These are phyloP conservation scores for Cardiosporidium cionae DNA, from an alignment of 169 alveolate species.

Conservation along the genomic window DNA sequence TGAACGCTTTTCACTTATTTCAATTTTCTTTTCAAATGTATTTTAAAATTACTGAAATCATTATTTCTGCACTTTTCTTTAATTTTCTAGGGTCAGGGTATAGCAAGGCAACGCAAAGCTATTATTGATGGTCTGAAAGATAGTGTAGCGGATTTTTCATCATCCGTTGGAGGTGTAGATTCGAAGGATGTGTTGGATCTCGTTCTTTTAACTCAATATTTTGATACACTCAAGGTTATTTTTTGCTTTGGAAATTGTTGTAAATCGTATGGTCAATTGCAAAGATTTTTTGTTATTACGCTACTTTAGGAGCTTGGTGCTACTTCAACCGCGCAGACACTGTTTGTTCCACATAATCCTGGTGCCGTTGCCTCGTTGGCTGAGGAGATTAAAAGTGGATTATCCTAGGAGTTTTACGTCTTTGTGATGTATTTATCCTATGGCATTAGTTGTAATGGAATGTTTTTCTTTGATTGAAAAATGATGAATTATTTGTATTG, in stretches of 20 bases:
- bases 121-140: slow-evolving; percentile 24
- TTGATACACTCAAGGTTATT: slow-evolving; percentile 19
- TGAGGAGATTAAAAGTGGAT: slow-evolving; percentile 11
- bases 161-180: slow-evolving; percentile 5
- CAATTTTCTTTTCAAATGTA: too few species aligned
- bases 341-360: slow-evolving; percentile 26
- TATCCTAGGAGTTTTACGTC: too few species aligned
- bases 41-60: too few species aligned
- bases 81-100: slow-evolving; percentile 18
- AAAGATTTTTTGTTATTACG: too few species aligned
- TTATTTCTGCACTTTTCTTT: too few species aligned
- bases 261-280: too few species aligned
- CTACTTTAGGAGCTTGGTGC: slow-evolving; percentile 23
- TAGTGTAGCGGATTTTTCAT: slow-evolving; percentile 7
- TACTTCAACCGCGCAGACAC: slow-evolving; percentile 11
- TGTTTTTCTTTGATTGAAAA: too few species aligned
- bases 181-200: slow-evolving; percentile 28
- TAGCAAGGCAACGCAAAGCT: slow-evolving; percentile 23
- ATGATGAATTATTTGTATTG: too few species aligned
- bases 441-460: too few species aligned
- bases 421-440: too few species aligned
- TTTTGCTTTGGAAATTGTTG: too few species aligned
- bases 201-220: slow-evolving; percentile 15
- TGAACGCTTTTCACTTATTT: too few species aligned
- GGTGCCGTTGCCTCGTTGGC: slow-evolving; percentile 14